Base-by-base conservation (phyloP, 176 grass and related monocot species). In the Ampelocalamus luodianensis region DNA sequence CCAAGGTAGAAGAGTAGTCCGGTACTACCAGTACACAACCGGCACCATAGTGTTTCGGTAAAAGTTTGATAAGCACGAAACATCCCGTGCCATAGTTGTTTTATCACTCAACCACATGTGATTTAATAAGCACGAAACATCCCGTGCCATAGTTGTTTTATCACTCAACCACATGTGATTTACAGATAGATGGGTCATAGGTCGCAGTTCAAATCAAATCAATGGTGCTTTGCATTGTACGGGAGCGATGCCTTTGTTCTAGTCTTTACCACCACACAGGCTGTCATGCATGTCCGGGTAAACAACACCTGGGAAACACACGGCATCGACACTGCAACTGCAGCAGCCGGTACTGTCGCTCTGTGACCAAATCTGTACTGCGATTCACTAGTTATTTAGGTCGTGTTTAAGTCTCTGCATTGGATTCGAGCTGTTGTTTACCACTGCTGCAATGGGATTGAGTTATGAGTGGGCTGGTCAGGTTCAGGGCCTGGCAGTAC, bases 171-270 rank as follows among this genome's bases (percentile, higher is more conserved):
- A 4, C 7, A 12, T 58, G 55, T 29, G 48, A 38, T 64, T 54
- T 24, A 62, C 34, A 4, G 22, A 77, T 51, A 34, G 64, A 39
- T 61, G 18, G 26, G 3, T 32, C 32, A 58, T 55, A 43, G 76
- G 8, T 12, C 62, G 81, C 56, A 64, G 43, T 79, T 78, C 23
- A 22, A 63, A 54, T 56, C 44, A 24, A 62, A 53, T 24, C 7
- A 86, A 58, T 72, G 72, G 22, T 58, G 78, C 72, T 72, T 77
- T 82, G 83, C 7, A 18, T 70, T 18, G 65, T 58, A 85, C 64
- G 83, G 88, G 36, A 64, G 63, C 54, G 18, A 76, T 77, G 37
- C 17, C 17, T 22, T 10, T 10, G 18, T 83, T 18, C 54, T 20
- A 54, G 2, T 24, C 73, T 82, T 86, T 65, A 59, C 46, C 68